Evolutionary conservation across 371 early-diverging fungal species (phyloP).

Genomic region (Blakeslea trispora): DNA sequence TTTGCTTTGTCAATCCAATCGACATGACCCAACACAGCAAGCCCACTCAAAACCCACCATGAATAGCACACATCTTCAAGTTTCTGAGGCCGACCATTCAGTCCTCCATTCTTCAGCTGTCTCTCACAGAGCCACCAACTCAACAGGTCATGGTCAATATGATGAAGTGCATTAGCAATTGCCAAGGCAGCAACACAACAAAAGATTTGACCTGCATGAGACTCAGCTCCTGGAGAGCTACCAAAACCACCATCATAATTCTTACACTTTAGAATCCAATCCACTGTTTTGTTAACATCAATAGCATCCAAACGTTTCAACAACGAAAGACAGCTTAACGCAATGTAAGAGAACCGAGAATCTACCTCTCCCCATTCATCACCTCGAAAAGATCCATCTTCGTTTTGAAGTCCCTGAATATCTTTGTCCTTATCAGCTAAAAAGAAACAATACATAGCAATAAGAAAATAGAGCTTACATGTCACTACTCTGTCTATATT

Average conservation of each 20-base stretch:
- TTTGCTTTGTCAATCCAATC: slow-evolving; percentile 88
- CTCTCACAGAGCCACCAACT: slow-evolving; percentile 94
- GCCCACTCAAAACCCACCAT: slow-evolving; percentile 97
- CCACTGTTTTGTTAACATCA: slow-evolving; percentile 71
- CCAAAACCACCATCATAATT: slow-evolving; percentile 99
- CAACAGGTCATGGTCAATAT: slow-evolving; percentile 76
- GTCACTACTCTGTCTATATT: slow-evolving; percentile 67
- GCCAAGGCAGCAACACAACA: slow-evolving; percentile 92
- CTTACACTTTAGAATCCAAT: slow-evolving; percentile 79
- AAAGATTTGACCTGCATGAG: slow-evolving; percentile 95
- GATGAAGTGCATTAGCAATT: slow-evolving; percentile 67
- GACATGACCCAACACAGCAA: slow-evolving; percentile 80
- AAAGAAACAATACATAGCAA: too few relatives aligned
- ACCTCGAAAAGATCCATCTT: slow-evolving; percentile 85
- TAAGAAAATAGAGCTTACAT: too few relatives aligned
- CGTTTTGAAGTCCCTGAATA: slow-evolving; percentile 60
- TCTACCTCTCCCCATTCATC: slow-evolving; percentile 97
- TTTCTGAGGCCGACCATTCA: slow-evolving; percentile 98
- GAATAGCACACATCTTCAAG: slow-evolving; percentile 99
- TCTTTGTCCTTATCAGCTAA: slow-evolving; percentile 28
- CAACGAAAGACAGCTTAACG: slow-evolving; percentile 76
- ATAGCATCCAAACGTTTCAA: slow-evolving; percentile 74
- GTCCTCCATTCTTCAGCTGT: slow-evolving; percentile 92
- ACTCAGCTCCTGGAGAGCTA: slow-evolving; percentile 89
- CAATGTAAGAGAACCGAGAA: slow-evolving; percentile 92